Evolutionary conservation across 441 rosid genomes (phyloP), one percentile per base, ranked within the genome.

Genomic region (Gossypium laxum): DNA sequence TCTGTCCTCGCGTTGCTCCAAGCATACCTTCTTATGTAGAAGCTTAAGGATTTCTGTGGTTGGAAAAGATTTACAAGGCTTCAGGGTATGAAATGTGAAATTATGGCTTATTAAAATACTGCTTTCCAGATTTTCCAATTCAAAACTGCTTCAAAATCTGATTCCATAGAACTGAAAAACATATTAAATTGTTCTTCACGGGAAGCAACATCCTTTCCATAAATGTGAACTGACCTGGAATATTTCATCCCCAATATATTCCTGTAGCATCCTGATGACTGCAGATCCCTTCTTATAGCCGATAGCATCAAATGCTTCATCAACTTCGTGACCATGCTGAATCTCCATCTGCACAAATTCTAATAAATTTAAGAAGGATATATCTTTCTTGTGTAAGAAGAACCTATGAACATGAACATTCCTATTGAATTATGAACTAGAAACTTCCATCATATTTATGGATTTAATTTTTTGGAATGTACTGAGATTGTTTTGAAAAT

Each of bases 201-300:
- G 45, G 32, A 8, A 61, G 4, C 24, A 61, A 32, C 47, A 32
- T 58, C 7, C n/a, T 32, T 15, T 7, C 66, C 4, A 15, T 61
- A 15, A 7, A 32, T 32, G 24, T 64, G 54, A 75, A 75, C 80
- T 63, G 77, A 94, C 97, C 97, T 94, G 97, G 77, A 94, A 91
- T 75, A 64, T 19, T 71, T 90, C 91, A 47, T 95, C 96, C 75
- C 98, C 97, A 48, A 94, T 88, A 83, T 87, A 94, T 79, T 91
- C 89, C 77, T 94, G 96, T 19, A 94, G 88, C 98, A 92, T 94
- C 68, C 87, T 89, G 75, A 94, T 94, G 19, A 94, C 91, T 72
- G 96, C 85, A 28, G 98, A 93, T 76, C 98, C 97, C 82, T 94
- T 94, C 71, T 78, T 79, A 74, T 94, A 94, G 81, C 98, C 90